A percentile compares a stretch with the other conserved stretches of the same genome.
These are phyloP conservation scores for Asterochloris sp. DNA, from an alignment of 139 green algal species.

Conservation along the genomic window DNA sequence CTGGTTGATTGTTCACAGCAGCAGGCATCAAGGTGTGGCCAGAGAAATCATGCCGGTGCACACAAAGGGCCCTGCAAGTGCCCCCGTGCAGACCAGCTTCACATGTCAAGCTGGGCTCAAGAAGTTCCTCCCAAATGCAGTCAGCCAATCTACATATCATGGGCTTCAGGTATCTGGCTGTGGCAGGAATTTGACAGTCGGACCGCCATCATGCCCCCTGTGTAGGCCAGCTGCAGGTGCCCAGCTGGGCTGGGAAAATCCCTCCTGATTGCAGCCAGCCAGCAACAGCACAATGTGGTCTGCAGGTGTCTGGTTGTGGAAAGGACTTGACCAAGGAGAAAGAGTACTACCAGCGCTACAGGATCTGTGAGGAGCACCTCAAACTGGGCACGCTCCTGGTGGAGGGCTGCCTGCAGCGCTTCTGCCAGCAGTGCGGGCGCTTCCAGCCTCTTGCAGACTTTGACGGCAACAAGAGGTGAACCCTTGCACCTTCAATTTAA, in stretches of 20 bases:
- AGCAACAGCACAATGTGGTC: background rate
- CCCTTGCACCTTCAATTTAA: background rate
- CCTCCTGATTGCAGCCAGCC: background rate
- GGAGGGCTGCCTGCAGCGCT: constrained; percentile 55
- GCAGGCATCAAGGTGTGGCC: no score
- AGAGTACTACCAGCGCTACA: constrained; percentile 70
- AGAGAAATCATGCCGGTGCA: no score
- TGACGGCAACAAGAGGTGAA: constrained; percentile 33
- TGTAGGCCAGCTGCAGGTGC: background rate
- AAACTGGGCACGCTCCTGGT: constrained; percentile 50
- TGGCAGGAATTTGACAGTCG: no score
- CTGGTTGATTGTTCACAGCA: no score
- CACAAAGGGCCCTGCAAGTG: no score
- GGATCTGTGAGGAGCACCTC: constrained; percentile 75
- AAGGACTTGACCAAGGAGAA: constrained; percentile 28
- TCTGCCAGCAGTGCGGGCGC: constrained; percentile 58
- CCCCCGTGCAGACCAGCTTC: no score
- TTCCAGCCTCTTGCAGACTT: constrained; percentile 49
- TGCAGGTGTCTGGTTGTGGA: constrained; percentile 37
- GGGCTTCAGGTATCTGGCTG: no score
- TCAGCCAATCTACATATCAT: no score
- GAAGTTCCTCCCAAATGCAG: background rate
- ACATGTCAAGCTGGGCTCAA: background rate
- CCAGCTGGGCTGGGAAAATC: background rate
- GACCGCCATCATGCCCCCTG: background rate